These are phyloP conservation scores for Tieghemiomyces parasiticus DNA, from an alignment of 192 early-diverging fungal genomes.

Conservation along the genomic window DNA sequence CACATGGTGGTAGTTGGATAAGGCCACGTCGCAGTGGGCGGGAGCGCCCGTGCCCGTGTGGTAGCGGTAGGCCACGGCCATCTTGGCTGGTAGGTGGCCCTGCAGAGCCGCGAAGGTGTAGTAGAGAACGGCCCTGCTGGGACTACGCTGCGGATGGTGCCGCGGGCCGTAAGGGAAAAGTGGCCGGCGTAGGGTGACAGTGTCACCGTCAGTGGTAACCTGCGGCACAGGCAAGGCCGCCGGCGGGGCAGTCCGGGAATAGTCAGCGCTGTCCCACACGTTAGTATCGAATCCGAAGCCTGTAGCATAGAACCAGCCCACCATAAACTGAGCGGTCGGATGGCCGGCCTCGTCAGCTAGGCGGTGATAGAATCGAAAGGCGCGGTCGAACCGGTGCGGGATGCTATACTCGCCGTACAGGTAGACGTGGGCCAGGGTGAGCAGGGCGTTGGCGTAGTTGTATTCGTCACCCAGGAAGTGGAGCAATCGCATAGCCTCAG, in stretches of 20 bases:
- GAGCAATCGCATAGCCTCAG: conserved; percentile 7
- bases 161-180: not conserved
- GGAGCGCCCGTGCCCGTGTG: conserved; percentile 65
- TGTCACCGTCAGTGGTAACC: not conserved
- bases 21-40: conserved; percentile 59
- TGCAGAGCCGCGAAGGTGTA: conserved; percentile 68
- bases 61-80: conserved; percentile 76
- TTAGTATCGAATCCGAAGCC: conserved; percentile 43
- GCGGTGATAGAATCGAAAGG: conserved; percentile 44
- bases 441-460: conserved; percentile 32
- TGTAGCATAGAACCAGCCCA: conserved; percentile 84
- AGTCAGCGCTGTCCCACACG: not conserved
- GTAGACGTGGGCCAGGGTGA: conserved; percentile 53
- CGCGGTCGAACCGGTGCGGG: conserved; percentile 35
- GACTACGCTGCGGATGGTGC: conserved; percentile 16
- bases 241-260: not conserved
- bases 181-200: not conserved
- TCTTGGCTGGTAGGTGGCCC: conserved; percentile 55
- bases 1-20: conserved; percentile 61
- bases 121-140: conserved; percentile 45
- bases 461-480: conserved; percentile 4
- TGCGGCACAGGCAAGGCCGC: not conserved
- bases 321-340: conserved; percentile 71
- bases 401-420: conserved; percentile 49
- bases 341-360: conserved; percentile 55